Evolutionary conservation across 768 basidiomycete genomes (phyloP), one percentile per base, ranked within the genome.

Genomic region (Lyophyllum semitale): DNA sequence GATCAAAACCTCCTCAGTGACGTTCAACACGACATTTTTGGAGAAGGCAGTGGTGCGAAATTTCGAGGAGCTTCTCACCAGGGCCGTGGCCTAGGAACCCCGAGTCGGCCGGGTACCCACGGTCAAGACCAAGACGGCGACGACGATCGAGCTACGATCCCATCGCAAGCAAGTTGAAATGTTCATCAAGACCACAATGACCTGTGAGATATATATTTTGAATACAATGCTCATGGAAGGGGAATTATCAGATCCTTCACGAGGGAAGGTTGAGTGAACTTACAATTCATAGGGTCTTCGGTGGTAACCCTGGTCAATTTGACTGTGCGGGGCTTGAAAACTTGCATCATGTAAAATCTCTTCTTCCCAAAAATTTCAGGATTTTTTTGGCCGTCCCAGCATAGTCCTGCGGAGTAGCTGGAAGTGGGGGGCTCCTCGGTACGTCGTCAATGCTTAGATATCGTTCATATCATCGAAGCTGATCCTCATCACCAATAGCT

Each of bases 291-390:
- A n/a, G n/a, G n/a, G n/a, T n/a, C n/a, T n/a, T n/a, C n/a, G n/a
- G n/a, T n/a, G n/a, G n/a, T n/a, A n/a, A n/a, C n/a, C n/a, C n/a
- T n/a, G n/a, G n/a, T n/a, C n/a, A n/a, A n/a, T n/a, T 35, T 35
- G 32, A 23, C 30, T 22, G 12, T 20, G 49, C 49, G 49, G 49
- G 32, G 49, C 49, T 41, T 50, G 35, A 50, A 50, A 50, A 50
- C 22, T 17, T 22, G 20, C 20, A 23, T n/a, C 9, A 50, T 50
- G 35, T 17, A 9, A 17, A 38, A 38, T 8, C 12, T 40, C 41
- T 40, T 9, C 32, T 38, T 40, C 37, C 20, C 26, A 4, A 20
- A 20, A 13, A 12, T 30, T 27, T 32, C 9, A 20, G 43, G 12
- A 15, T 5, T 35, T 15, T 25, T 30, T 15, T 7, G 23, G 20